These are phyloP conservation scores for Eucalyptus polybractea DNA, from an alignment of 345 rosid species.

Conservation along the genomic window DNA sequence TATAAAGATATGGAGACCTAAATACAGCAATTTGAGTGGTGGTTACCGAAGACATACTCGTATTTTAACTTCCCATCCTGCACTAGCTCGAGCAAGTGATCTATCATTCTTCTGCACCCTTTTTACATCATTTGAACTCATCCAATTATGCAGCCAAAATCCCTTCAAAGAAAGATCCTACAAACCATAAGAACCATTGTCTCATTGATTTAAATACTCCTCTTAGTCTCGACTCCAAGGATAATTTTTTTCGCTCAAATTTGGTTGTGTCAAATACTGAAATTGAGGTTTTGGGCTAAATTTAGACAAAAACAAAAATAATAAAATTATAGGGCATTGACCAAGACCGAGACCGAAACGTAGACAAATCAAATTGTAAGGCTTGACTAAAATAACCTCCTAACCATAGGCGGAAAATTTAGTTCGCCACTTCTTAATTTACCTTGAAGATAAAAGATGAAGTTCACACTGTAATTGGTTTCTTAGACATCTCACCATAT, in stretches of 20 bases:
- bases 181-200: not conserved
- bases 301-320: not conserved
- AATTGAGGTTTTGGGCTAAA: not conserved
- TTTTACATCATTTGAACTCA: too few relatives aligned
- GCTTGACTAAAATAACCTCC: not conserved
- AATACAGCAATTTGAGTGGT: too few relatives aligned
- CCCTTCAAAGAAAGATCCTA: conserved; percentile 6
- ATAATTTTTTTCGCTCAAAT: not conserved
- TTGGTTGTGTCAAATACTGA: not conserved
- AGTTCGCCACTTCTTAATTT: not conserved
- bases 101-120: too few relatives aligned
- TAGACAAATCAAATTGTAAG: not conserved
- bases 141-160: too few relatives aligned
- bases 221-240: too few relatives aligned
- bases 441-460: conserved; percentile 86
- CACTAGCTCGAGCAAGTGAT: too few relatives aligned
- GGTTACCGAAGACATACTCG: too few relatives aligned
- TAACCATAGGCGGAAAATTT: not conserved
- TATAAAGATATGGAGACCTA: too few relatives aligned
- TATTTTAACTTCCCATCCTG: too few relatives aligned
- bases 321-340: not conserved
- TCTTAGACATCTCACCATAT: conserved; percentile 96
- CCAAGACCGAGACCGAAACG: not conserved
- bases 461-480: conserved; percentile 67
- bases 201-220: too few relatives aligned